Conservation (phyloP, 1,139 yeast genomes). For the Kodamaea sp. region DNA sequence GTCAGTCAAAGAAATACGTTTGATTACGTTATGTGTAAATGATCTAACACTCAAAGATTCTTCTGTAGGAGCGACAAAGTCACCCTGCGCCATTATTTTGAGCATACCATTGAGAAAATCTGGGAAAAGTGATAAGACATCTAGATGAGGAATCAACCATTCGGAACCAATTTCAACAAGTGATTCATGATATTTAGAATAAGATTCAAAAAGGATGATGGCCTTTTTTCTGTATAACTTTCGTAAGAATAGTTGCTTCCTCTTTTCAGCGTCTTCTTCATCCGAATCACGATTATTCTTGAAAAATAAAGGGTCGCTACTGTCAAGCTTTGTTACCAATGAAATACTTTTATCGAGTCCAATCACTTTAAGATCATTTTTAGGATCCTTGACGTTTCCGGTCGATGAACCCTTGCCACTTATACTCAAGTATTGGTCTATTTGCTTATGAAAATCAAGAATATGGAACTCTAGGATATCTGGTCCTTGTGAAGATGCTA, state of each 20-base stretch:
- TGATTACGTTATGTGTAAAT: slow-evolving; percentile 15
- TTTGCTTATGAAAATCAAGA: slow-evolving; percentile 35
- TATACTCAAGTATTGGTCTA: slow-evolving; percentile 35
- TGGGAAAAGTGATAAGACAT: slow-evolving; percentile 37
- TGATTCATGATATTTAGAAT: slow-evolving; percentile 38
- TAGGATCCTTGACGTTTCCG: slow-evolving; percentile 24
- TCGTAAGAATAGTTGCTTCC: slow-evolving; percentile 30
- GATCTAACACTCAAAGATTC: slow-evolving; percentile 15
- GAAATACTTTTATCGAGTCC: slow-evolving; percentile 39
- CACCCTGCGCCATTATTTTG: slow-evolving; percentile 10
- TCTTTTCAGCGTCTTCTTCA: slow-evolving; percentile 20
- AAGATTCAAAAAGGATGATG: slow-evolving; percentile 30
- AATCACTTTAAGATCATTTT: slow-evolving; percentile 27
- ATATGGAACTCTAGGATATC: slow-evolving; percentile 32
- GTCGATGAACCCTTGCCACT: slow-evolving; percentile 20
- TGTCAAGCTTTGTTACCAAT: slow-evolving; percentile 26
- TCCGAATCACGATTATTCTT: slow-evolving; percentile 9
- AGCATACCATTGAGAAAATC: slow-evolving; percentile 34
- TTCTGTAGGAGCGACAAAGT: slow-evolving; percentile 7
- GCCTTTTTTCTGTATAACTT: slow-evolving; percentile 34
- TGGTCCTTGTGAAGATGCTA: slow-evolving; percentile 17
- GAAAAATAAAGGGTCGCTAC: slow-evolving; percentile 22
- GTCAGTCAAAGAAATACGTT: slow-evolving; percentile 23
- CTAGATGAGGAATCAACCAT: slow-evolving; percentile 38
- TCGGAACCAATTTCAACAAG: slow-evolving; percentile 42